These are phyloP conservation scores for Plasmodium billcollinsi DNA, from an alignment of 169 alveolate species.

Conservation along the genomic window DNA sequence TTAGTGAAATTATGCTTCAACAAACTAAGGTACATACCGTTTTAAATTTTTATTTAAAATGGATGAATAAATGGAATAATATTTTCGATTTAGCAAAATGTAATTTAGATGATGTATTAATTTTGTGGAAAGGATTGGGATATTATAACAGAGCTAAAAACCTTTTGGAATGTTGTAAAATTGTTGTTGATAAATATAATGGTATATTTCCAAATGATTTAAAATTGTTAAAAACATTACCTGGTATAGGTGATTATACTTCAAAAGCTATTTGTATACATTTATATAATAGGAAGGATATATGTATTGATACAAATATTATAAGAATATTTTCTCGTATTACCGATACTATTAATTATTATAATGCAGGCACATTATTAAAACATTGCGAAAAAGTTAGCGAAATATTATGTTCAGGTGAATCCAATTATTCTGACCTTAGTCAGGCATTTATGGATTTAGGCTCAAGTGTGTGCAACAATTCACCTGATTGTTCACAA, in stretches of 20 bases:
- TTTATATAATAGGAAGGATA: conserved; percentile 64
- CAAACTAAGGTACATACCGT: conserved; percentile 82
- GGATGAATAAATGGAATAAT: conserved; percentile 80
- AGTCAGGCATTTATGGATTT: conserved; percentile 81
- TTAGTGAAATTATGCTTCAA: conserved; percentile 84
- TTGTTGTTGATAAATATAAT: conserved; percentile 67
- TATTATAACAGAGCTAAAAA: conserved; percentile 80
- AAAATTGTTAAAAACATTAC: conserved; percentile 62
- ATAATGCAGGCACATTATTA: conserved; percentile 28
- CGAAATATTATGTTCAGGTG: conserved; percentile 39
- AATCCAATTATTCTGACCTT: conserved; percentile 54
- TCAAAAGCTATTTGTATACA: conserved; percentile 79
- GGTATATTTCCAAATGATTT: conserved; percentile 71
- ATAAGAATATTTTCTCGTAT: conserved; percentile 77
- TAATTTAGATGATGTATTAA: conserved; percentile 63
- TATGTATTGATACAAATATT: conserved; percentile 81
- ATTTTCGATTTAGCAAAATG: conserved; percentile 67
- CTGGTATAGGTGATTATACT: conserved; percentile 84
- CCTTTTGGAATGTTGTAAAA: conserved; percentile 73
- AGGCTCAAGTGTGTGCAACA: conserved; percentile 81
- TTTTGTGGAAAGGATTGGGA: conserved; percentile 80
- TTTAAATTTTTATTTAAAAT: conserved; percentile 69
- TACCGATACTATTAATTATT: conserved; percentile 74
- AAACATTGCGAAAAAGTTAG: conserved; percentile 65
- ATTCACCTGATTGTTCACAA: conserved; percentile 73